A percentile compares a stretch with the other conserved stretches of the same genome.
phyloP scores from a whole-genome alignment of 495 filamentous ascomycete species.

The Astrothelium subdiscretum region DNA sequence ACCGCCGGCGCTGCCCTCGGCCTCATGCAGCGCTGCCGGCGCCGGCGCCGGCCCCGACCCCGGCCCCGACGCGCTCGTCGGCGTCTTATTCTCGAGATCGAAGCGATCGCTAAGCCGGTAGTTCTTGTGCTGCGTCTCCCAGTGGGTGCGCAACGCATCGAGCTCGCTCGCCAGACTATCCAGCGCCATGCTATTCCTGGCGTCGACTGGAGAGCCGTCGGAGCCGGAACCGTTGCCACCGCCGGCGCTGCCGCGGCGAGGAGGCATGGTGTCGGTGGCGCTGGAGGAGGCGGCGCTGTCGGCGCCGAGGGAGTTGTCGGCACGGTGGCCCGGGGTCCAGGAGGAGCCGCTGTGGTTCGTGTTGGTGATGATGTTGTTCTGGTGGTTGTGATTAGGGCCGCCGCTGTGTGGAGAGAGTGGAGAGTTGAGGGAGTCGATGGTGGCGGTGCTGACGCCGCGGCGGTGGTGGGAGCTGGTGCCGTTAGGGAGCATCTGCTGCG shows the following conservation, averaged over 20 bases:
- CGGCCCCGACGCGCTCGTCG: conserved; percentile 35
- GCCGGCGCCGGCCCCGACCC: too few species aligned
- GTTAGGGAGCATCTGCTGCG: conserved; percentile 30
- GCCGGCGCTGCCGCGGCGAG: not conserved
- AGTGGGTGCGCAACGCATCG: conserved; percentile 75
- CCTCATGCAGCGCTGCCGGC: too few species aligned
- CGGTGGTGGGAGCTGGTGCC: conserved; percentile 11
- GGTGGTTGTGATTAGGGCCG: conserved; percentile 34
- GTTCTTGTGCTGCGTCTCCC: conserved; percentile 91
- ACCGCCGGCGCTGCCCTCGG: too few species aligned
- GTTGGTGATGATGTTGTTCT: conserved; percentile 31
- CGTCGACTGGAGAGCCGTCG: conserved; percentile 20
- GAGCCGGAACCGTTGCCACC: conserved; percentile 26
- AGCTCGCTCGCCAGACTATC: conserved; percentile 87
- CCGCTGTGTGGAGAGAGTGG: not conserved
- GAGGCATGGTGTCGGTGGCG: not conserved
- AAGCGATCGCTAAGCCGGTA: conserved; percentile 79
- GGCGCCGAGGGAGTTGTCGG: conserved; percentile 6
- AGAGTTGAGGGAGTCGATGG: conserved; percentile 21
- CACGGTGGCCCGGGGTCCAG: conserved; percentile 9
- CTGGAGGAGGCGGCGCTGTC: not conserved
- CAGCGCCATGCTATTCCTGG: conserved; percentile 69
- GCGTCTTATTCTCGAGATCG: conserved; percentile 64
- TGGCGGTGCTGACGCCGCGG: conserved; percentile 27
- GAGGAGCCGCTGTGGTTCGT: too few species aligned